These are phyloP conservation scores for Pestalotiopsis sp. DNA, from an alignment of 2,329 filamentous ascomycete genomes.

Conservation along the genomic window DNA sequence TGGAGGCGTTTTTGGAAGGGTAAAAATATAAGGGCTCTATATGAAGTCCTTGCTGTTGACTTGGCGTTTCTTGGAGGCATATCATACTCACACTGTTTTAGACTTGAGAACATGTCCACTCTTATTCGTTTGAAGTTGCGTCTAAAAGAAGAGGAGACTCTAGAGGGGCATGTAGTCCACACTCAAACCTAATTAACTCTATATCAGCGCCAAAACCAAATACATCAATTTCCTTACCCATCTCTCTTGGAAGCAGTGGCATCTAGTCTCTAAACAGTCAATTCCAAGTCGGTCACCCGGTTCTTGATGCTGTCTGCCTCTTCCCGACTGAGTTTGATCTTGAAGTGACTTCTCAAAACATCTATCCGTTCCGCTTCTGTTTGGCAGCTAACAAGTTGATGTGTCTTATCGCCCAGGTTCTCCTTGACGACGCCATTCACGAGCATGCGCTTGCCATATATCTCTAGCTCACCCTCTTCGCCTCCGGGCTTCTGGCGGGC, in stretches of 20 bases:
- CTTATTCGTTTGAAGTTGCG: too few species aligned
- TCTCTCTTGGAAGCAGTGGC: neutral
- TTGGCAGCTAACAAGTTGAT: slow-evolving; percentile 46
- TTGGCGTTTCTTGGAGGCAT: too few species aligned
- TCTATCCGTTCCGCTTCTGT: slow-evolving; percentile 41
- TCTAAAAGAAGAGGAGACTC: too few species aligned
- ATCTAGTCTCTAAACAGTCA: neutral
- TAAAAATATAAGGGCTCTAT: too few species aligned
- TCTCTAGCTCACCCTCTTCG: slow-evolving; percentile 44
- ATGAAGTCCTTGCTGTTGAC: too few species aligned
- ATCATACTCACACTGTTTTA: too few species aligned
- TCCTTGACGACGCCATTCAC: slow-evolving; percentile 54
- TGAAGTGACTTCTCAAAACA: slow-evolving; percentile 23
- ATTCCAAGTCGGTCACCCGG: slow-evolving; percentile 41
- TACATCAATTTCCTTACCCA: neutral
- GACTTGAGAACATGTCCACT: too few species aligned
- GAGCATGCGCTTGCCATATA: slow-evolving; percentile 58
- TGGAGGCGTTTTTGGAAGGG: neutral
- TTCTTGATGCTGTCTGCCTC: slow-evolving; percentile 48
- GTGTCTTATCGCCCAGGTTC: slow-evolving; percentile 53
- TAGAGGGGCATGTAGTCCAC: neutral
- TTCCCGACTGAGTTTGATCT: slow-evolving; percentile 19
- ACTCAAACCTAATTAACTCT: too few species aligned
- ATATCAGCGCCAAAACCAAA: neutral
- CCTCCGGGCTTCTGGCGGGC: slow-evolving; percentile 38